Evolutionary conservation across 164 flowering plant genomes (phyloP), one percentile per base, ranked within the genome.

Genomic region (Dillenia turbinata): DNA sequence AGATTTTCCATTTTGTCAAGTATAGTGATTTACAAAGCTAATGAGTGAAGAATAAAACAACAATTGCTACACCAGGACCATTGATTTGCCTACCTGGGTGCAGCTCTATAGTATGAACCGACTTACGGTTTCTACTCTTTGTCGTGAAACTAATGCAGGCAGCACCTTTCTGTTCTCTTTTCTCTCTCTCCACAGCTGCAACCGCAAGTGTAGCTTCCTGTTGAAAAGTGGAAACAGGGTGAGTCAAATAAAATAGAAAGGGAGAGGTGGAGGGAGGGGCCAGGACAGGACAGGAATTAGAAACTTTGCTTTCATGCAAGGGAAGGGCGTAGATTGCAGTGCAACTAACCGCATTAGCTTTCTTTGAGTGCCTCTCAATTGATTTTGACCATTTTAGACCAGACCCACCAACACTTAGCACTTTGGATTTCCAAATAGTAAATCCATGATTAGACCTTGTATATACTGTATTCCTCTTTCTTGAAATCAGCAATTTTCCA

Each of bases 351-450:
- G 88, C 91, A 71, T 76, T 87, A 61, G 81, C 94, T 77, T 82
- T 87, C 73, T 82, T 91, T 48, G 94, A 84, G 52, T 59, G 82
- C 55, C 54, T 85, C 63, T 87, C 99, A 60, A 88, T 89, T 55
- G 99, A 92, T 68, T 86, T 90, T 53, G 97, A 90, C 99, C 99
- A 92, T 72, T 95, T 95, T 67, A 92, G 74, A 82, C 80, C 84
- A 49, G 82, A 69, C 5, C 97, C 92, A 71, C 86, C 89, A 60
- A 91, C 75, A 78, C 96, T 83, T 52, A 86, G 57, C 19, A 94
- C 96, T 71, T 84, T 91, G 45, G 90, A 86, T 73, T 84, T 91
- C 62, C 88, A 68, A 45, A 94, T 79, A 50, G 99, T 85, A 73
- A 85, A 83, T 52, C 99, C 99, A 75, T 76, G 75, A 1, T 57